Conservation (phyloP, 306 rosid species). For the Phaseolus lunatus region DNA sequence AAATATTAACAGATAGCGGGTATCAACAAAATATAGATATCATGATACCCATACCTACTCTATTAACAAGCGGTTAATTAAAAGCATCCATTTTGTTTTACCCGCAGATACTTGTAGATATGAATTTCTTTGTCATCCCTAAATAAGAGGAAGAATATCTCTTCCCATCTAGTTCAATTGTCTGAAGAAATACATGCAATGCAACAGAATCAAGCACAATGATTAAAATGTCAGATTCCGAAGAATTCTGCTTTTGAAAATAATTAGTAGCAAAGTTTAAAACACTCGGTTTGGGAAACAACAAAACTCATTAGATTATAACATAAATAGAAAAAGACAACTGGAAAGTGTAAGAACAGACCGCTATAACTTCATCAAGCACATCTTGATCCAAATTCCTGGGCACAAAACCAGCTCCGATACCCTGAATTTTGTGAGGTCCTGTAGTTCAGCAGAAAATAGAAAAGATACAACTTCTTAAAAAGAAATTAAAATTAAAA, state of each 20-base stretch:
- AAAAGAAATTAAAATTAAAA: slow-evolving; percentile 3
- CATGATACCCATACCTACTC: no score
- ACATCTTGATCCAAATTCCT: slow-evolving; percentile 86
- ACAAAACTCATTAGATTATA: slow-evolving; percentile 16
- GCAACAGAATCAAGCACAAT: slow-evolving; percentile 25
- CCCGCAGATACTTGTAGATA: no score
- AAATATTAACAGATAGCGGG: no score
- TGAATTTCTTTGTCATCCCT: no score
- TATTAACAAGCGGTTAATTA: no score
- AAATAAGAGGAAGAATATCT: not conserved
- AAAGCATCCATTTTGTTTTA: no score
- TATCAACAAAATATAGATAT: no score
- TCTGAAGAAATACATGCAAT: slow-evolving; percentile 11
- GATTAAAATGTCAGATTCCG: slow-evolving; percentile 1
- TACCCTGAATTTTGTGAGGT: slow-evolving; percentile 99
- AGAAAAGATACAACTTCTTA: slow-evolving; percentile 33
- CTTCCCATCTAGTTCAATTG: not conserved
- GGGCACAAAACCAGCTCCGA: slow-evolving; percentile 99
- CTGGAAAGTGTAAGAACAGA: slow-evolving; percentile 38
- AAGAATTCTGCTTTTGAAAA: slow-evolving; percentile 20
- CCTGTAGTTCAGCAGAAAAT: slow-evolving; percentile 60
- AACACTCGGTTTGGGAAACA: not conserved
- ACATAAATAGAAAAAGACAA: slow-evolving; percentile 6
- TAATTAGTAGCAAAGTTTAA: slow-evolving; percentile 14
- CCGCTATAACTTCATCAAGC: slow-evolving; percentile 89